Base-by-base conservation (phyloP, 257 asterid species). In the Ilex aquifolium region DNA sequence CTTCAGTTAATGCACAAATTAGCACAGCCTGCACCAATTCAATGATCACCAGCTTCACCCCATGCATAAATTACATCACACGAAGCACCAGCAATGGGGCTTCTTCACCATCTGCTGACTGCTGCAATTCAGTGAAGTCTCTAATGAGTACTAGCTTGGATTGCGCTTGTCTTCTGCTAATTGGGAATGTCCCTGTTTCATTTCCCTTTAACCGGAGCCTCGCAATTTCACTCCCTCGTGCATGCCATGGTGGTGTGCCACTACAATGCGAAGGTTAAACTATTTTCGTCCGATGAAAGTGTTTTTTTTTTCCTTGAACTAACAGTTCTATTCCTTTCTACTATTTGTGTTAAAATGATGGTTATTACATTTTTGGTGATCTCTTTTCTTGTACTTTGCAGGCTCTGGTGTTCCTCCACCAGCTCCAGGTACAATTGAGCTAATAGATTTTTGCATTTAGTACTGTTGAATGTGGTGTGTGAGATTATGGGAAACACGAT, bases 381-480 rank as follows among this genome's bases (percentile, higher is more conserved):
- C 44, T 63, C 6, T 67, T 60, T 72, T 66, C 61, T 57, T 65
- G 53, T 13, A 6, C 42, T 55, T 39, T 77, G 79, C 88, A 88
- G 96, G 90, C 50, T 21, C 92, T 0, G 95, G 95, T 4, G 87
- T 72, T 70, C 88, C 95, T 14, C 69, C 86, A 48, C 95, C 95
- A 55, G 59, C 96, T 77, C 84, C 96, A 82, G 96, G 96, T 85
- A 77, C 17, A 14, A 31, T 51, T n/a, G 31, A 46, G 29, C n/a
- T 27, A 21, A 21, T 1, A 21, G 27, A 21, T 21, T 21, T 21
- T 21, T 0, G 27, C 27, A 21, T 21, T 21, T 21, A 21, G 27
- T 21, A 21, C 27, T 21, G 27, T 21, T 21, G 27, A 21, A 21
- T 21, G 27, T 21, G 27, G 27, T 21, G 27, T 21, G 0, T 21